Conservation (phyloP, 169 alveolate species). For the Eimeria acervulina region DNA sequence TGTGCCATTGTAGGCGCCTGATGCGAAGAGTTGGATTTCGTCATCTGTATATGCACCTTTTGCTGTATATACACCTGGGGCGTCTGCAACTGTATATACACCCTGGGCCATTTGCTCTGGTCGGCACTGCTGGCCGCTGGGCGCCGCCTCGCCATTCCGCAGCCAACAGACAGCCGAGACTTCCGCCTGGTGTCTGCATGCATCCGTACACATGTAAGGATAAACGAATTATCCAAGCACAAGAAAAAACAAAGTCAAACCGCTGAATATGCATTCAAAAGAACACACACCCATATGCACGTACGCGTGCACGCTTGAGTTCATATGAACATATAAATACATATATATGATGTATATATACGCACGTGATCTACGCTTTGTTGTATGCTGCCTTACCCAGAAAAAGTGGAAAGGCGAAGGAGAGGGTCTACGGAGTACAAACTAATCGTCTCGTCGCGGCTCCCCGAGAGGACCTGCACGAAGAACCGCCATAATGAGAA, state of each 20-base stretch:
- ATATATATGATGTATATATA: background rate
- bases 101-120: slow-evolving; percentile 7
- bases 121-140: background rate
- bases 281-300: background rate
- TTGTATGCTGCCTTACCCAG: slow-evolving; percentile 62
- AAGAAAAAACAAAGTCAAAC: no score
- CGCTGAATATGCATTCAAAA: background rate
- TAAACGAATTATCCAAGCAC: background rate
- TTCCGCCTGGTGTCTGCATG: slow-evolving; percentile 77
- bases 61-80: slow-evolving; percentile 31
- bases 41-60: slow-evolving; percentile 35
- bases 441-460: slow-evolving; percentile 81
- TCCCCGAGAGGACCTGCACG: slow-evolving; percentile 69
- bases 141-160: slow-evolving; percentile 69
- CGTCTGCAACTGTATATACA: slow-evolving; percentile 16
- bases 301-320: background rate
- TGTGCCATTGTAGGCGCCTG: slow-evolving; percentile 82
- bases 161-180: slow-evolving; percentile 84
- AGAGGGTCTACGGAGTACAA: slow-evolving; percentile 78
- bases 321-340: background rate
- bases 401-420: slow-evolving; percentile 74
- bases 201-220: no score
- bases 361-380: background rate
- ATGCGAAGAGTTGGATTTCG: slow-evolving; percentile 57
- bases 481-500: background rate